Conservation (phyloP, 306 rosid species). For the Gastrolobium bilobum region DNA sequence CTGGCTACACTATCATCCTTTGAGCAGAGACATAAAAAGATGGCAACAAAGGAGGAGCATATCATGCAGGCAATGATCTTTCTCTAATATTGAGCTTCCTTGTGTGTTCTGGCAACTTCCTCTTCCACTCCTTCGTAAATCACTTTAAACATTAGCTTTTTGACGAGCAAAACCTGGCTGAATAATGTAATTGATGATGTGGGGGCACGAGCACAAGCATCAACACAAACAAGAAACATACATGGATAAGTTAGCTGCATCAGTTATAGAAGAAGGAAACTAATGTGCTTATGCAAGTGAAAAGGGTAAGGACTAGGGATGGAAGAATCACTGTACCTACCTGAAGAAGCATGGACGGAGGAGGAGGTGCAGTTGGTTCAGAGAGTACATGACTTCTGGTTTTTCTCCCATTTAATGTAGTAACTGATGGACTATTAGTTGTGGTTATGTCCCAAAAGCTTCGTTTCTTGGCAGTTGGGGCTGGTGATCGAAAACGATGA, state of each 20-base stretch:
- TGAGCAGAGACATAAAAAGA: constrained; percentile 40
- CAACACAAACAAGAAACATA: constrained; percentile 58
- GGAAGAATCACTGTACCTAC: constrained; percentile 69
- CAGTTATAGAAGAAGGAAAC: constrained; percentile 53
- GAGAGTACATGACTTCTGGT: constrained; percentile 82
- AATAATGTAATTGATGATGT: constrained; percentile 40
- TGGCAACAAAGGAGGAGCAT: constrained; percentile 45
- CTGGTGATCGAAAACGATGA: constrained; percentile 86
- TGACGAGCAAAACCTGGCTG: constrained; percentile 98
- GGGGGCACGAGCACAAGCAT: constrained; percentile 40
- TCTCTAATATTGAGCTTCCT: constrained; percentile 40
- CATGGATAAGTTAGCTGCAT: constrained; percentile 52
- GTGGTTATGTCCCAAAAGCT: constrained; percentile 98
- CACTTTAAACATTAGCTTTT: constrained; percentile 63
- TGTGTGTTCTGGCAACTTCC: constrained; percentile 34
- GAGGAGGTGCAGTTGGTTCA: constrained; percentile 72
- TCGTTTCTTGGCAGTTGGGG: constrained; percentile 81
- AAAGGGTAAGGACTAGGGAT: constrained; percentile 25
- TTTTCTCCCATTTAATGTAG: constrained; percentile 83
- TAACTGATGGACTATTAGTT: constrained; percentile 79
- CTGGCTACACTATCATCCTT: constrained; percentile 46
- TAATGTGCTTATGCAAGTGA: neutral
- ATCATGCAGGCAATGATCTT: constrained; percentile 35
- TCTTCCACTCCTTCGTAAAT: constrained; percentile 37
- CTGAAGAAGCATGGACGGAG: constrained; percentile 98